Percentiles rank a stretch among this genome's conserved stretches.
These are phyloP conservation scores for Phlebopus sp. DNA, from an alignment of 1,284 basidiomycete species.

Conservation along the genomic window DNA sequence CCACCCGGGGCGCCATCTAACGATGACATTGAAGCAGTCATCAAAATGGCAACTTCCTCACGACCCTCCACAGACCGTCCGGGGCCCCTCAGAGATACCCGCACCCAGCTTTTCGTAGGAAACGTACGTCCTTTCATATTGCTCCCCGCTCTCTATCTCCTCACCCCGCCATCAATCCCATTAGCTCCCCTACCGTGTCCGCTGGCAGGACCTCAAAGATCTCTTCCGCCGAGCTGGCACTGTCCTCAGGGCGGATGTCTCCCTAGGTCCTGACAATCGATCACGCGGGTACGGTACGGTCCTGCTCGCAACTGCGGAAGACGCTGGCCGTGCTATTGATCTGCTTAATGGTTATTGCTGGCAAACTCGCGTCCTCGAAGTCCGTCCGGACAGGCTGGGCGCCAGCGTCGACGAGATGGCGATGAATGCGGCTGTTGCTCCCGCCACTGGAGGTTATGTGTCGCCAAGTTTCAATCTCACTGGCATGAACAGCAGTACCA, in stretches of 20 bases:
- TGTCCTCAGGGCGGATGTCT: slow-evolving; percentile 92
- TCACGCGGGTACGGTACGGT: slow-evolving; percentile 94
- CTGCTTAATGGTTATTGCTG: slow-evolving; percentile 91
- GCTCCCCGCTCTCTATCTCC: no score
- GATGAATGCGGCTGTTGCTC: slow-evolving; percentile 13
- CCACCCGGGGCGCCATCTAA: slow-evolving; percentile 43
- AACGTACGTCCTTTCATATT: slow-evolving; percentile 63
- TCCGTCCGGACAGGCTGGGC: slow-evolving; percentile 75
- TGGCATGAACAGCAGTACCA: slow-evolving; percentile 9
- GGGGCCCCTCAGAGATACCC: slow-evolving; percentile 67
- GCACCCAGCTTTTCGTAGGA: slow-evolving; percentile 88
- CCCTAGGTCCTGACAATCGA: slow-evolving; percentile 88
- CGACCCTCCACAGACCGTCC: slow-evolving; percentile 44
- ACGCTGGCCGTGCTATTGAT: slow-evolving; percentile 86
- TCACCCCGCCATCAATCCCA: slow-evolving; percentile 2
- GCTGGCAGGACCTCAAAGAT: slow-evolving; percentile 99
- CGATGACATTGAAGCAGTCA: slow-evolving; percentile 80
- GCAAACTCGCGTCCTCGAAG: slow-evolving; percentile 89
- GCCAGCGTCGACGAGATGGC: slow-evolving; percentile 26
- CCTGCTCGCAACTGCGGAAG: slow-evolving; percentile 86
- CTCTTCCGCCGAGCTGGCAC: slow-evolving; percentile 94
- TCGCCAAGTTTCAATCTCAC: slow-evolving; percentile 20
- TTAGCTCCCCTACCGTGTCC: slow-evolving; percentile 90
- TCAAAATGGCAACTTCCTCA: slow-evolving; percentile 70
- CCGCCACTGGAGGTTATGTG: slow-evolving; percentile 14